phyloP scores from a whole-genome alignment of 352 stramenopile species.

The Elongisporangium prolatum region DNA sequence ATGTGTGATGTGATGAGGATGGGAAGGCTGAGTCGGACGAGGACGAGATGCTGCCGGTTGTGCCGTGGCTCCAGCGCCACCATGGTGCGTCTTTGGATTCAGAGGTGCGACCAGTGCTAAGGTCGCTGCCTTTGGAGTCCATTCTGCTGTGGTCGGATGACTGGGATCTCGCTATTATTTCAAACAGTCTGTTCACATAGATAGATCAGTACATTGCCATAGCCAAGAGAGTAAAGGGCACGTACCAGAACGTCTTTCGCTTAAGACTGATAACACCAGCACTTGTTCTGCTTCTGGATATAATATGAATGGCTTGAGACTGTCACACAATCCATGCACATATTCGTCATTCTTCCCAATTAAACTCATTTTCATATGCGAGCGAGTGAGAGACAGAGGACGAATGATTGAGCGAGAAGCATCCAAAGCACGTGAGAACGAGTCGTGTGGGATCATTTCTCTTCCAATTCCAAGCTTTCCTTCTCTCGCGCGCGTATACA shows the following conservation, averaged over 20 bases:
- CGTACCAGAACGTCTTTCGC: background rate
- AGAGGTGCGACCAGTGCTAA: constrained; percentile 9
- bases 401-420: background rate
- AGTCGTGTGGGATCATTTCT: too few species aligned
- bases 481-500: background rate
- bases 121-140: constrained; percentile 28
- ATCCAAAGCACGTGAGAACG: background rate
- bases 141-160: constrained; percentile 9
- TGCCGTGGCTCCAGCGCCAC: constrained; percentile 77
- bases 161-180: background rate
- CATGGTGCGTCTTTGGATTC: constrained; percentile 30
- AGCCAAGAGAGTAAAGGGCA: background rate
- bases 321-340: background rate
- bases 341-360: background rate
- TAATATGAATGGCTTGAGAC: background rate
- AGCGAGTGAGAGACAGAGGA: background rate
- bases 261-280: background rate
- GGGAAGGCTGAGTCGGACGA: constrained; percentile 27
- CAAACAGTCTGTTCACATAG: too few species aligned
- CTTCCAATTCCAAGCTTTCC: too few species aligned
- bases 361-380: background rate
- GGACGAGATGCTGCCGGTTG: constrained; percentile 59
- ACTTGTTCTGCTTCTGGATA: too few species aligned
- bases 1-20: constrained; percentile 10
- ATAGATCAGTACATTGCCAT: too few species aligned